These are phyloP conservation scores for Podaxis rugospora DNA, from an alignment of 768 basidiomycete genomes.

Conservation along the genomic window DNA sequence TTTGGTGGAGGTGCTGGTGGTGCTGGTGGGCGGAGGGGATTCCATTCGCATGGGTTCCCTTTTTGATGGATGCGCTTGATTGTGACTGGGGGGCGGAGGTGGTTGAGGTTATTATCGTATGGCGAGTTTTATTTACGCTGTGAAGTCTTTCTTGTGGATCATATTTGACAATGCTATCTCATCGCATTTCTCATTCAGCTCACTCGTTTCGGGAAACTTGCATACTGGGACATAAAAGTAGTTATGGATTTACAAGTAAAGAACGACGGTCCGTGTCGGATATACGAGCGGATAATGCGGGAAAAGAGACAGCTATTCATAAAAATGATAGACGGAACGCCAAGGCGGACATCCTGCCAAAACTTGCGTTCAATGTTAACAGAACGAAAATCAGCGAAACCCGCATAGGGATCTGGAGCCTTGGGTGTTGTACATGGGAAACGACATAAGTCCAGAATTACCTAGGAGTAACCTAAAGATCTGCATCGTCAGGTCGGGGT, in stretches of 20 bases:
- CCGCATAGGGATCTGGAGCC: neutral
- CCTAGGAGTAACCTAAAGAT: neutral
- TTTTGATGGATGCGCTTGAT: conserved; percentile 19
- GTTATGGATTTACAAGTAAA: too few relatives aligned
- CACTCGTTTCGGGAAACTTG: neutral
- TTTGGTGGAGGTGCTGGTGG: conserved; percentile 3
- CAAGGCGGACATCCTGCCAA: too few relatives aligned
- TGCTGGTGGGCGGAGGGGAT: conserved; percentile 16
- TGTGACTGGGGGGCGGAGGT: neutral
- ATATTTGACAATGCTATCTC: neutral
- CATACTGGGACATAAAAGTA: too few relatives aligned
- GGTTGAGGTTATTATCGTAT: neutral
- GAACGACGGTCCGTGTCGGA: too few relatives aligned
- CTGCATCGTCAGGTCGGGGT: neutral
- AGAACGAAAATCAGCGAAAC: too few relatives aligned
- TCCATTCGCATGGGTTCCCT: conserved; percentile 28
- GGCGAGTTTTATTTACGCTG: neutral
- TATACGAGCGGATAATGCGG: too few relatives aligned
- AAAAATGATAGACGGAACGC: too few relatives aligned
- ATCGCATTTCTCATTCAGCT: neutral
- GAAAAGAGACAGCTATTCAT: too few relatives aligned
- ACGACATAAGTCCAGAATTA: neutral
- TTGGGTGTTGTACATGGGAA: neutral
- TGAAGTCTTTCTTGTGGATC: neutral
- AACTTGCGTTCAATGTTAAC: too few relatives aligned